These are phyloP conservation scores for Lactifluus pinguis DNA, from an alignment of 768 basidiomycete genomes.

Conservation along the genomic window DNA sequence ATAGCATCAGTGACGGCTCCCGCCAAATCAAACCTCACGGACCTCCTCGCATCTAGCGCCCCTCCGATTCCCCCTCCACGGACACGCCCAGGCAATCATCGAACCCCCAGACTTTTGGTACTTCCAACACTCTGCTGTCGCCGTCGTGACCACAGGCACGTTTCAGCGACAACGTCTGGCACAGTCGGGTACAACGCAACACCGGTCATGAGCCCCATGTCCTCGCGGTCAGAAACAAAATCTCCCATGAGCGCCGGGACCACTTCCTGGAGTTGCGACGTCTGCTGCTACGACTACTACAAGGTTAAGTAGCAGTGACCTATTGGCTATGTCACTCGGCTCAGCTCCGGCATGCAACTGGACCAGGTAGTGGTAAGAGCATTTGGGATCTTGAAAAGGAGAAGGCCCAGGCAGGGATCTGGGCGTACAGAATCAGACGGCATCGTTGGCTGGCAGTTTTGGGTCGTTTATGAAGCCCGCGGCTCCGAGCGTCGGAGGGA, in stretches of 20 bases:
- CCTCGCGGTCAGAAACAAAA: conserved; percentile 21
- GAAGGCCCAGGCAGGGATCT: conserved; percentile 71
- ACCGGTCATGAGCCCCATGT: conserved; percentile 18
- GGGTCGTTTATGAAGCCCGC: conserved; percentile 24
- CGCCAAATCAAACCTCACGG: conserved; percentile 7
- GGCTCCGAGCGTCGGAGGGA: too few relatives aligned
- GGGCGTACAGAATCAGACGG: conserved; percentile 34
- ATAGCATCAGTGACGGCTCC: neutral
- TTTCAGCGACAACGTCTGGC: too few relatives aligned
- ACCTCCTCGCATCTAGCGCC: neutral
- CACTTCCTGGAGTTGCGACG: conserved; percentile 22
- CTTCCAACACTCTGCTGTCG: neutral
- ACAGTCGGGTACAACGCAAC: neutral
- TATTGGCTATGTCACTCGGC: conserved; percentile 80
- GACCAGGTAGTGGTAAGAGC: conserved; percentile 39
- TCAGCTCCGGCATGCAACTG: conserved; percentile 26
- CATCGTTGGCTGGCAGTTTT: conserved; percentile 23
- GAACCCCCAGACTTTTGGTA: conserved; percentile 1
- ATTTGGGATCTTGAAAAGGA: conserved; percentile 88
- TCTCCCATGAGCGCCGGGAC: conserved; percentile 11
- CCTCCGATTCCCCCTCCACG: neutral
- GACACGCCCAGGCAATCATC: neutral
- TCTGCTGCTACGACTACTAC: conserved; percentile 22
- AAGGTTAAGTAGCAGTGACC: conserved; percentile 43
- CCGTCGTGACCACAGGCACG: conserved; percentile 12